Evolutionary conservation across 176 grass and related monocot species (phyloP), one percentile per base, ranked within the genome.

Genomic region (Paspalum vaginatum): DNA sequence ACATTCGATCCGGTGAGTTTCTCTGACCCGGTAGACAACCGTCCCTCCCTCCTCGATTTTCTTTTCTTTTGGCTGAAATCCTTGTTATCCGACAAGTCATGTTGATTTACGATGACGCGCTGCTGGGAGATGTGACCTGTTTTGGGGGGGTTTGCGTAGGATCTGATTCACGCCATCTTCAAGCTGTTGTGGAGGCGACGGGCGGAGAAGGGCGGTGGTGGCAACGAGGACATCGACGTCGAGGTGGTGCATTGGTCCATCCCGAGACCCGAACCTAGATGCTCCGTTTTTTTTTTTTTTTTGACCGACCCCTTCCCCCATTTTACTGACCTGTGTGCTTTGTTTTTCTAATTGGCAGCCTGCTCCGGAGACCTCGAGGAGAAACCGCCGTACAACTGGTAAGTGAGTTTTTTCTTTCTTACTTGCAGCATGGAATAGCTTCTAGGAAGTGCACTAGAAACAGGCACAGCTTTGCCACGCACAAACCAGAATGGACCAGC

Each of bases 161-260:
- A 95, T 40, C 90, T 98, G 59, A 81, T 98, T 79, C 84, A 72
- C 39, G 86, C 90, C 27, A 91, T 98, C 54, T 98, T 98, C 81
- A 98, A 98, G 86, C 64, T 93, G 48, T 90, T 94, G 74, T 98
- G 95, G 88, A 84, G 72, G 75, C 80, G 83, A 64, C 80, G 75
- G 53, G 42, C 60, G 9, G 87, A 87, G 39, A 89, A 55, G 58
- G 60, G 52, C 3, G 56, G 85, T 17, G 65, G 26, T 11, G 79
- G 14, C 5, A 77, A 85, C 4, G 85, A 89, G 21, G 75, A 0
- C 13, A 11, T 84, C 9, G 62, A 91, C 5, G 14, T 79, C 57
- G 88, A 95, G 92, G 95, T 98, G 70, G 38, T 82, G 52, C 39
- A 4, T 18, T 18, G 12, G 7, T 20, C 49, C n/a, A 59, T 32